Base-by-base conservation (phyloP, 2,329 filamentous ascomycete species). In the Nannizziopsis arthrosporioides region DNA sequence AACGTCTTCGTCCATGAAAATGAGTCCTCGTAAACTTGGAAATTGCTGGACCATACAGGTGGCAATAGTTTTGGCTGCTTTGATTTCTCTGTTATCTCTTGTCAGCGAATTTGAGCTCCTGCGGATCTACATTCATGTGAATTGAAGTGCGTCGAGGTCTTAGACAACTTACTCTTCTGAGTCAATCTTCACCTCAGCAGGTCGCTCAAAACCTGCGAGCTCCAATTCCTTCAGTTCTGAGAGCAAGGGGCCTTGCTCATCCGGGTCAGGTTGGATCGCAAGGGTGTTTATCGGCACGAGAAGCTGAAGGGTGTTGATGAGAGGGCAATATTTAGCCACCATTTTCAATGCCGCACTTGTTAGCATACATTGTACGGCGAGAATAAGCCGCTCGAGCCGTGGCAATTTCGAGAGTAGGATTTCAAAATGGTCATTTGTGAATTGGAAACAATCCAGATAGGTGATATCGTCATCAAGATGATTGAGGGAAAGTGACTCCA, bases 201-300 rank as follows among this genome's bases (percentile, higher is more conserved):
- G 43, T 9, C 43, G 18, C 15, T 45, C 43, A 17, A 45, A 45
- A 7, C 43, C 34, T 36, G 19, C 34, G 14, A 45, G 34, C 5
- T 40, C 37, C 9, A 47, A 34, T 12, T 9, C 30, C 10, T 32
- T 19, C n/a, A 47, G 14, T 34, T 47, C 27, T 12, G 36, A 37
- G 34, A 41, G 38, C 37, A 47, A 11, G 36, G 36, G 44, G 3
- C 12, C 15, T 14, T 40, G 14, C 6, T 40, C 44, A 5, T 14
- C 14, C 5, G 3, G n/a, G 11, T 47, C 36, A 10, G 43, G 43
- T 8, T 15, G 17, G 11, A 47, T 34, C 14, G 15, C 19, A n/a
- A 30, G 11, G 5, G 22, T 18, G 15, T 41, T 19, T 18, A 47
- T 47, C 10, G 44, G 22, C 8, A 47, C 38, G 10, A 41, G 38